Conservation (phyloP, 2,329 filamentous ascomycete species). For the Decorospora gaudefroyi region DNA sequence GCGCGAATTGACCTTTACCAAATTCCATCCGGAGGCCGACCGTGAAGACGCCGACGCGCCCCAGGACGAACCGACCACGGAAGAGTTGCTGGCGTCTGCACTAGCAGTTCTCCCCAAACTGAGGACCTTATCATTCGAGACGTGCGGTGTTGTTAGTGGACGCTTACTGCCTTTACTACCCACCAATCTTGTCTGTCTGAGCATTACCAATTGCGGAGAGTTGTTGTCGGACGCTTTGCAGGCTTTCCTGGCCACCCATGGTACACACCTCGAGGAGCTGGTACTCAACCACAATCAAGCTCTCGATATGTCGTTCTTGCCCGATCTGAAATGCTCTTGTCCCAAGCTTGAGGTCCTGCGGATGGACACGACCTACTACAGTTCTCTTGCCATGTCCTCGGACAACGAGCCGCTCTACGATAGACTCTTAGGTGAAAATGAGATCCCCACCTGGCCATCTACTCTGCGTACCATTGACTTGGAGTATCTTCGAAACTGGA, state of each 20-base stretch:
- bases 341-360: conserved; percentile 71
- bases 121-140: conserved; percentile 71
- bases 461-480: conserved; percentile 74
- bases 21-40: conserved; percentile 35
- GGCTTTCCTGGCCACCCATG: conserved; percentile 69
- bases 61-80: conserved; percentile 38
- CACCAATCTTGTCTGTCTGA: conserved; percentile 66
- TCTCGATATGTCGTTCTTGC: conserved; percentile 75
- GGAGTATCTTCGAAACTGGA: conserved; percentile 76
- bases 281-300: conserved; percentile 78
- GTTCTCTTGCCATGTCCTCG: conserved; percentile 66
- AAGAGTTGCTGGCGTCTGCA: conserved; percentile 55
- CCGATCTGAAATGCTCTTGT: conserved; percentile 67
- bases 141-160: conserved; percentile 72
- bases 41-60: conserved; percentile 21
- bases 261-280: conserved; percentile 68
- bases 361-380: conserved; percentile 80
- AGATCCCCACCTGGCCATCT: conserved; percentile 78
- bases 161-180: conserved; percentile 72
- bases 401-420: conserved; percentile 78
- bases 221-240: conserved; percentile 69
- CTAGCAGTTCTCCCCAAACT: conserved; percentile 65
- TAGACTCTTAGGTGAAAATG: conserved; percentile 62
- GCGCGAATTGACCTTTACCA: conserved; percentile 43
- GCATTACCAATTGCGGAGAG: conserved; percentile 78